A percentile compares a stretch with the other conserved stretches of the same genome.
Conservation (phyloP, 2,329 filamentous ascomycete species). For the Iodosphaeria phyllophila region DNA sequence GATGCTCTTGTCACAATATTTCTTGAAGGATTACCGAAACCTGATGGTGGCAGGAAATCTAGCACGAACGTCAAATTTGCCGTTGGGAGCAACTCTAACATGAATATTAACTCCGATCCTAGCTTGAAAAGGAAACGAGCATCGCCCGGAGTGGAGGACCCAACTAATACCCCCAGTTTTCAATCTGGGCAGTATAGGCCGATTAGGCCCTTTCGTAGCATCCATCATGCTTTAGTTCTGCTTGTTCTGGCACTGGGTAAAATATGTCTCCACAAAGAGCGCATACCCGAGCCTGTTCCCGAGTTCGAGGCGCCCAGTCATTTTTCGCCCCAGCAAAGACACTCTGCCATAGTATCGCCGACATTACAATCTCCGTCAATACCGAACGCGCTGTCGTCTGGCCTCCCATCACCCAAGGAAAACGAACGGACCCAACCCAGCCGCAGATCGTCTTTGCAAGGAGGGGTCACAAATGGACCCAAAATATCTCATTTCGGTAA, state of each 20-base stretch:
- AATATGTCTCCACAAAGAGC: conserved; percentile 43
- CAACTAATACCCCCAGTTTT: conserved; percentile 10
- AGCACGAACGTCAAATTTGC: conserved; percentile 13
- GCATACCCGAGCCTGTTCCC: conserved; percentile 38
- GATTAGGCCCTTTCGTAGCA: conserved; percentile 40
- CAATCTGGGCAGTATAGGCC: conserved; percentile 20
- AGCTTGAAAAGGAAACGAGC: conserved; percentile 36
- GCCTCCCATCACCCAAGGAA: conserved; percentile 32
- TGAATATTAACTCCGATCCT: conserved; percentile 9
- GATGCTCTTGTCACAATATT: conserved; percentile 33
- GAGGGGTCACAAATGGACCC: conserved; percentile 8
- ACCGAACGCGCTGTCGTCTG: conserved; percentile 28
- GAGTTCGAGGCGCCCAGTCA: conserved; percentile 20
- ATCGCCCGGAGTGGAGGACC: conserved; percentile 20
- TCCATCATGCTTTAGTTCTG: conserved; percentile 66
- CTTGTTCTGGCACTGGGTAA: conserved; percentile 74
- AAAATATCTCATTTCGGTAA: conserved; percentile 13
- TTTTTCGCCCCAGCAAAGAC: too few relatives aligned
- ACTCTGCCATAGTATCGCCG: too few relatives aligned
- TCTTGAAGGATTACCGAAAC: conserved; percentile 24
- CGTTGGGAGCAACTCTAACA: conserved; percentile 6
- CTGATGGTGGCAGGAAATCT: conserved; percentile 7
- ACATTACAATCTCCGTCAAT: conserved; percentile 14
- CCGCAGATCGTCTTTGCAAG: conserved; percentile 33
- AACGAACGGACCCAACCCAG: conserved; percentile 24